A percentile compares a stretch with the other conserved stretches of the same genome.
Conservation (phyloP, 176 grass and related monocot species). For the Oryza officinalis region DNA sequence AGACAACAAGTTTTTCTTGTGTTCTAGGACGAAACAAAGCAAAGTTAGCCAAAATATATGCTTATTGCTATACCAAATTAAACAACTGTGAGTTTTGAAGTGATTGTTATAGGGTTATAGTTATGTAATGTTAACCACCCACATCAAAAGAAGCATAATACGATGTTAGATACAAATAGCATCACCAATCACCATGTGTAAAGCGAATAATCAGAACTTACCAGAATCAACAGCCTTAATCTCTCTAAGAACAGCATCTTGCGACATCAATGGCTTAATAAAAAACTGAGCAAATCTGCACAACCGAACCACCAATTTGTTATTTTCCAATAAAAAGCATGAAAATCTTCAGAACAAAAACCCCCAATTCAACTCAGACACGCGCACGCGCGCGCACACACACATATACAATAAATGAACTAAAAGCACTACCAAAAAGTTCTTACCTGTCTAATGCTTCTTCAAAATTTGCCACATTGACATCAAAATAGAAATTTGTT, state of each 20-base stretch:
- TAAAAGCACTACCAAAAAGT: conserved; percentile 23
- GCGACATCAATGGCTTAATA: conserved; percentile 89
- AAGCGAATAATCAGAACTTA: conserved; percentile 34
- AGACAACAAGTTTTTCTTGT: conserved; percentile 91
- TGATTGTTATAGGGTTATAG: not conserved
- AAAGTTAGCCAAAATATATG: conserved; percentile 2
- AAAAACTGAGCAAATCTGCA: conserved; percentile 96
- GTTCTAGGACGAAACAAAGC: conserved; percentile 48
- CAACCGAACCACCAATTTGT: conserved; percentile 35
- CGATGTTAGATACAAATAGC: conserved; percentile 33
- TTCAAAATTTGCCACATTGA: conserved; percentile 79
- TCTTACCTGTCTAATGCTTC: conserved; percentile 90
- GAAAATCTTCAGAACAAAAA: conserved; percentile 42
- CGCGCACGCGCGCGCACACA: too few species aligned
- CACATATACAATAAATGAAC: not conserved
- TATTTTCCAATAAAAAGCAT: conserved; percentile 52
- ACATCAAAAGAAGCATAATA: not conserved
- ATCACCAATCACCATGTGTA: conserved; percentile 12
- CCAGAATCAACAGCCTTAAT: conserved; percentile 99
- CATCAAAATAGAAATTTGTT: conserved; percentile 86
- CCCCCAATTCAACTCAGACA: not conserved
- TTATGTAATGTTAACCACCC: not conserved
- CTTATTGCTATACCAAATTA: conserved; percentile 15
- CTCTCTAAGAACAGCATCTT: conserved; percentile 93
- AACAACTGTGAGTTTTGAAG: not conserved